Evolutionary conservation across 345 rosid species (phyloP).

Genomic region (Brassica juncea): DNA sequence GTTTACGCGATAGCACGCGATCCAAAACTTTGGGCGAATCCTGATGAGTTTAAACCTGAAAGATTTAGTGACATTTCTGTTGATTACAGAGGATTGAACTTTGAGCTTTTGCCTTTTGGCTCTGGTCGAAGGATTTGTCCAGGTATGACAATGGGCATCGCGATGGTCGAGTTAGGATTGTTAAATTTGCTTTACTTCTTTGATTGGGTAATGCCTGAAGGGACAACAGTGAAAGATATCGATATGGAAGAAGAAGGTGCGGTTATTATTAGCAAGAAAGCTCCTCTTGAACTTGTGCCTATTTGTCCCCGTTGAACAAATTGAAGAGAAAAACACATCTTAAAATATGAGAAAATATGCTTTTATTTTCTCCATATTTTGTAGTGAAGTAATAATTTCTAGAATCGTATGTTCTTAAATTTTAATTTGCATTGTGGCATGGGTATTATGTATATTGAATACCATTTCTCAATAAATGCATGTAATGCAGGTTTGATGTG

Average conservation of each 20-base stretch:
- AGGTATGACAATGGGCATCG: slow-evolving; percentile 43
- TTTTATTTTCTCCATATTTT: not conserved
- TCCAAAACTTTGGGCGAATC: slow-evolving; percentile 44
- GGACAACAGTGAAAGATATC: slow-evolving; percentile 36
- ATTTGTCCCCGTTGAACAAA: slow-evolving; percentile 10
- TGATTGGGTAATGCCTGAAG: slow-evolving; percentile 37
- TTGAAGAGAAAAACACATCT: not conserved
- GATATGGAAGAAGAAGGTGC: slow-evolving; percentile 39
- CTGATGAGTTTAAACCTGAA: slow-evolving; percentile 51
- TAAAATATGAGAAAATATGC: not conserved
- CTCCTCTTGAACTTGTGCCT: slow-evolving; percentile 36
- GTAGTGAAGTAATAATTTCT: not conserved
- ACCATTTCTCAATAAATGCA: slow-evolving; percentile 4
- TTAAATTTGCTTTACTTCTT: slow-evolving; percentile 38
- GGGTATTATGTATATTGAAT: not conserved
- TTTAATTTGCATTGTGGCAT: not conserved
- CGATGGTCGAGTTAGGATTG: slow-evolving; percentile 34
- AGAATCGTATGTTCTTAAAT: not conserved
- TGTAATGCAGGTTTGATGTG: not conserved
- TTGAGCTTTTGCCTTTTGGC: slow-evolving; percentile 45
- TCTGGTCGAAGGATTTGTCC: slow-evolving; percentile 39
- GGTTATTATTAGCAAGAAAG: slow-evolving; percentile 34
- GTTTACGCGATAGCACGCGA: slow-evolving; percentile 54
- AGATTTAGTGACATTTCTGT: slow-evolving; percentile 43
- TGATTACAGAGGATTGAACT: slow-evolving; percentile 51